Evolutionary conservation across 2,329 filamentous ascomycete genomes (phyloP).

Genomic region (Fusarium verrucosum): DNA sequence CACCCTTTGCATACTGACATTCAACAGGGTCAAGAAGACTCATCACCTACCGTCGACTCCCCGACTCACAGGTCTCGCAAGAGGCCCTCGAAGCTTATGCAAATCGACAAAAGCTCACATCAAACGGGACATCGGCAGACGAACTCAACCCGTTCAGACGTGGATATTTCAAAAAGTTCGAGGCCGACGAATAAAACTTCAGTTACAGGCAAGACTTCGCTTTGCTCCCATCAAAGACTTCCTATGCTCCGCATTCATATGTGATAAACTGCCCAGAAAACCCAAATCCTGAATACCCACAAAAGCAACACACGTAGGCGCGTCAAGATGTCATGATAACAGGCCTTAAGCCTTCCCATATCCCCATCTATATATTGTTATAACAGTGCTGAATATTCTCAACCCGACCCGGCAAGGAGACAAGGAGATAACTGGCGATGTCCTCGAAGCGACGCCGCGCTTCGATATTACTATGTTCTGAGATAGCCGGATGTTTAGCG

Average conservation of each 20-base stretch:
- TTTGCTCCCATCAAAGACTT: conserved; percentile 38
- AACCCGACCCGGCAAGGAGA: conserved; percentile 13
- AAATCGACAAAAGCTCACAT: conserved; percentile 44
- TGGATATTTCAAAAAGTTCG: conserved; percentile 67
- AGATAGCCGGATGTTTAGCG: conserved; percentile 44
- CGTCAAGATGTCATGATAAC: conserved; percentile 35
- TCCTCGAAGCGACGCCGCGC: conserved; percentile 1
- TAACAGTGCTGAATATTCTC: conserved; percentile 23
- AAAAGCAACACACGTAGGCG: conserved; percentile 24
- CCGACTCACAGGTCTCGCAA: conserved; percentile 64
- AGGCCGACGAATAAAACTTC: conserved; percentile 46
- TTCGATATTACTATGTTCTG: conserved; percentile 2
- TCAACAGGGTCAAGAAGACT: conserved; percentile 81
- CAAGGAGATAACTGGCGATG: conserved; percentile 8
- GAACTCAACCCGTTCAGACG: conserved; percentile 69
- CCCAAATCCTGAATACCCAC: conserved; percentile 26
- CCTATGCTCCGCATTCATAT: conserved; percentile 35
- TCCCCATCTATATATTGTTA: conserved; percentile 41
- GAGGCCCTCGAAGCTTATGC: conserved; percentile 52
- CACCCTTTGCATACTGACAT: not conserved
- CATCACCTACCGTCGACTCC: conserved; percentile 82
- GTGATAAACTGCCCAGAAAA: conserved; percentile 30
- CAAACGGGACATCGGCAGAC: conserved; percentile 61
- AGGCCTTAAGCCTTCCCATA: conserved; percentile 25
- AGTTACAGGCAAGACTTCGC: conserved; percentile 35